These are phyloP conservation scores for Conoideocrella luteorostrata DNA, from an alignment of 2,329 filamentous ascomycete genomes.

Conservation along the genomic window DNA sequence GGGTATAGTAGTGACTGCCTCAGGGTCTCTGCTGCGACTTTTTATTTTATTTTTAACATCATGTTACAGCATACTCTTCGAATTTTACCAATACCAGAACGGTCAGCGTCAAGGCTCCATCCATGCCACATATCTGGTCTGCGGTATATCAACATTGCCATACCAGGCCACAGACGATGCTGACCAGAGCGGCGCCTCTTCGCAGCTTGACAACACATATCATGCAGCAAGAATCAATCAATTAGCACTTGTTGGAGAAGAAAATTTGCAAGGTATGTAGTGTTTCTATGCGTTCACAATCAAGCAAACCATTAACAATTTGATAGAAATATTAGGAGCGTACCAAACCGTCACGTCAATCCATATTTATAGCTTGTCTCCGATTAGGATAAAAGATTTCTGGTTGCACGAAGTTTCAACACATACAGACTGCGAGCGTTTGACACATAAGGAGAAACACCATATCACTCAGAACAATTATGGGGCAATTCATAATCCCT, in stretches of 20 bases:
- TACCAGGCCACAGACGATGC: constrained; percentile 36
- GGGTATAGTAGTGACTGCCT: too few relatives aligned
- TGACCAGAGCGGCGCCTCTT: constrained; percentile 58
- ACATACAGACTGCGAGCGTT: background rate
- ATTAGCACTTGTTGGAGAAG: constrained; percentile 64
- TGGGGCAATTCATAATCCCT: constrained; percentile 6
- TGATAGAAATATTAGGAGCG: constrained; percentile 54
- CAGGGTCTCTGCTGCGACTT: too few relatives aligned
- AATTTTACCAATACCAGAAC: constrained; percentile 80
- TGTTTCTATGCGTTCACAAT: background rate
- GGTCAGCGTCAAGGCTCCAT: constrained; percentile 68
- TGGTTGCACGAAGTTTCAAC: background rate
- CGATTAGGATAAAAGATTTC: background rate
- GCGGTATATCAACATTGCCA: constrained; percentile 45
- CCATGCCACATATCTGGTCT: constrained; percentile 89
- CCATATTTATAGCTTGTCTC: constrained; percentile 72
- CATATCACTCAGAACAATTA: background rate
- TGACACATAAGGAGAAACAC: background rate
- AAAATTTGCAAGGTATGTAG: constrained; percentile 60
- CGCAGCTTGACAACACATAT: background rate
- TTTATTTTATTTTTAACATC: constrained; percentile 17
- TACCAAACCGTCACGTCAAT: constrained; percentile 72
- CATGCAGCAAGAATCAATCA: constrained; percentile 22
- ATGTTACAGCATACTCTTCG: constrained; percentile 71
- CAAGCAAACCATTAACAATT: constrained; percentile 8